phyloP scores from a whole-genome alignment of 495 filamentous ascomycete species.

The Penicillium subrubescens region DNA sequence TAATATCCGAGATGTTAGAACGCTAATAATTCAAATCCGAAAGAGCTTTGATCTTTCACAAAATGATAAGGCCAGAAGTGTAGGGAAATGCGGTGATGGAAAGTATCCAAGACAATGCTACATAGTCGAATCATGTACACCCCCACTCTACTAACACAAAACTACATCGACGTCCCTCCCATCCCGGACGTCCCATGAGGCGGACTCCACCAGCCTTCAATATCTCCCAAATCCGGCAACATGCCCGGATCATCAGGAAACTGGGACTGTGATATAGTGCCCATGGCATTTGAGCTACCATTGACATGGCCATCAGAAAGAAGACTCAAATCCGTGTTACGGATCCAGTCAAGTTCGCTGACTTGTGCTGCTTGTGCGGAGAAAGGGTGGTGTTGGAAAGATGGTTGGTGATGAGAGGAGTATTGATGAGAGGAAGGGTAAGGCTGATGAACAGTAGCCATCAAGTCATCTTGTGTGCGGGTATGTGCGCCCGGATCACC shows the following conservation, averaged over 20 bases:
- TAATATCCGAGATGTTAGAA: neutral
- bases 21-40: neutral
- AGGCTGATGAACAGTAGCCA: neutral
- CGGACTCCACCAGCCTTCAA: conserved; percentile 46
- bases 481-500: conserved; percentile 9
- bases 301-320: conserved; percentile 31
- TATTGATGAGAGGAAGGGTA: conserved; percentile 2
- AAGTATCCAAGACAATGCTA: neutral
- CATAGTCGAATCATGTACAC: neutral
- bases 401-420: conserved; percentile 1
- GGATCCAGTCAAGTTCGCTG: conserved; percentile 41
- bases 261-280: conserved; percentile 14
- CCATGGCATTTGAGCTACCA: conserved; percentile 3
- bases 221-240: conserved; percentile 38
- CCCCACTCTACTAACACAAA: neutral
- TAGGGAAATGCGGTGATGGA: neutral
- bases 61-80: neutral
- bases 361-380: conserved; percentile 16
- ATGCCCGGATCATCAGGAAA: conserved; percentile 31
- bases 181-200: conserved; percentile 23
- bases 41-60: neutral
- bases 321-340: conserved; percentile 34
- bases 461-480: conserved; percentile 7
- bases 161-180: neutral
- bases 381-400: conserved; percentile 13